Evolutionary conservation across 345 rosid genomes (phyloP).

Genomic region (Odontarrhena argentea): DNA sequence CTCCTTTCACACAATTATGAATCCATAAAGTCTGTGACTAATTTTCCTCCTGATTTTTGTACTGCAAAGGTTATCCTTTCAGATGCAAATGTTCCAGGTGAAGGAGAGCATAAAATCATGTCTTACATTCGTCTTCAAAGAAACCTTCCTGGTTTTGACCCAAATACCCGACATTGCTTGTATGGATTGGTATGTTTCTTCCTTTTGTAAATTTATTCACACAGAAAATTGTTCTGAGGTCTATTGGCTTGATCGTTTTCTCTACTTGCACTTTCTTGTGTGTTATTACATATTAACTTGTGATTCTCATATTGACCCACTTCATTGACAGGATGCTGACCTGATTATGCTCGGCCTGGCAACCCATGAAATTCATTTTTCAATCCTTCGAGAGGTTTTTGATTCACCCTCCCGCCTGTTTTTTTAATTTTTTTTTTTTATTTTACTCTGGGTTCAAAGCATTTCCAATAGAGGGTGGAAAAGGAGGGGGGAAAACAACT

Average conservation of each 20-base stretch:
- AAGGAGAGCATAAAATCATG: slow-evolving; percentile 94
- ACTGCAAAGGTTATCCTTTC: slow-evolving; percentile 79
- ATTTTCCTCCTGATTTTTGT: slow-evolving; percentile 29
- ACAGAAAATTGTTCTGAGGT: background rate
- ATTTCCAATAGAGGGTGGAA: slow-evolving; percentile 4
- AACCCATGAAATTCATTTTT: slow-evolving; percentile 94
- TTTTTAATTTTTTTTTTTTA: background rate
- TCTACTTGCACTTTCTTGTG: background rate
- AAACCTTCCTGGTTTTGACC: slow-evolving; percentile 76
- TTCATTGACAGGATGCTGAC: slow-evolving; percentile 84
- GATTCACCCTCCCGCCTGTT: slow-evolving; percentile 14
- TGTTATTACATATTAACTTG: slow-evolving; percentile 30
- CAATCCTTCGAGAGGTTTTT: slow-evolving; percentile 94
- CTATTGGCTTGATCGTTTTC: slow-evolving; percentile 5
- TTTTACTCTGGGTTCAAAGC: background rate
- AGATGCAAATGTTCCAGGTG: slow-evolving; percentile 94
- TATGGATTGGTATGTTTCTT: slow-evolving; percentile 78
- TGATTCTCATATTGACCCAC: slow-evolving; percentile 16
- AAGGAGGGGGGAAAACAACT: background rate
- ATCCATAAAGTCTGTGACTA: slow-evolving; percentile 23
- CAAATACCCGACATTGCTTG: slow-evolving; percentile 84
- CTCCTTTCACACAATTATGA: background rate
- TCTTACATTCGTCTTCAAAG: slow-evolving; percentile 88
- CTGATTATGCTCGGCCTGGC: slow-evolving; percentile 96
- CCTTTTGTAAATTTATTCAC: slow-evolving; percentile 10